Conservation (phyloP, 495 filamentous ascomycete genomes). For the Talaromyces borbonicus region DNA sequence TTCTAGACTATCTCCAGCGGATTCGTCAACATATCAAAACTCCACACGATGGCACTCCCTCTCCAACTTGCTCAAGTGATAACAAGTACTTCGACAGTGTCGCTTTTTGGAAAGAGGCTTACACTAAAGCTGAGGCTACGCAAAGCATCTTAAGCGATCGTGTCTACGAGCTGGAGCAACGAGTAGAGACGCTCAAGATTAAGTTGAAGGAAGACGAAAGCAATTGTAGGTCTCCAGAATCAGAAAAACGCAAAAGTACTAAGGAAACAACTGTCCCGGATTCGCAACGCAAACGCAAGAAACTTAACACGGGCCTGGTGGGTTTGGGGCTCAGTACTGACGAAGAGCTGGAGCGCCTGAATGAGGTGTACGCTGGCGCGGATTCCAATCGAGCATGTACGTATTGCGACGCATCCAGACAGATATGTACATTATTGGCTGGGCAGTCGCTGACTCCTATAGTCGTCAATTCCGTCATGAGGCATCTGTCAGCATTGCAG, state of each 20-base stretch:
- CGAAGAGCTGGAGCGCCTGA: conserved; percentile 1
- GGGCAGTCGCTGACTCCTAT: background rate
- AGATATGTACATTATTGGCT: background rate
- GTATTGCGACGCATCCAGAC: too few relatives aligned
- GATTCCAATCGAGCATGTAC: background rate
- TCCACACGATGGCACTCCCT: conserved; percentile 7
- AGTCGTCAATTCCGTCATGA: conserved; percentile 19
- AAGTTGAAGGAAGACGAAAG: conserved; percentile 4
- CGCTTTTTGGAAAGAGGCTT: conserved; percentile 42
- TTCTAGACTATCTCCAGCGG: conserved; percentile 30
- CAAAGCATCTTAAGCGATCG: conserved; percentile 34
- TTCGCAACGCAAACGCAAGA: conserved; percentile 15
- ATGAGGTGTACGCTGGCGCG: background rate
- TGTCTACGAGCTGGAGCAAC: conserved; percentile 32
- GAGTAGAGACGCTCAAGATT: conserved; percentile 22
- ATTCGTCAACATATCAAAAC: conserved; percentile 28
- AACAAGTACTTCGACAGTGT: conserved; percentile 38
- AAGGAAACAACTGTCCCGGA: conserved; percentile 6
- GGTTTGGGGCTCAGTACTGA: background rate
- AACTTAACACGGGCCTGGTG: conserved; percentile 9
- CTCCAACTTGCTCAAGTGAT: conserved; percentile 10
- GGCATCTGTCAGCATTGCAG: conserved; percentile 26
- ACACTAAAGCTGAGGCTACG: conserved; percentile 32
- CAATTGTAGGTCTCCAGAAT: conserved; percentile 1
- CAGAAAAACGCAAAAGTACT: conserved; percentile 20